phyloP scores from a whole-genome alignment of 345 rosid species.

The Eutrema yunnanense region DNA sequence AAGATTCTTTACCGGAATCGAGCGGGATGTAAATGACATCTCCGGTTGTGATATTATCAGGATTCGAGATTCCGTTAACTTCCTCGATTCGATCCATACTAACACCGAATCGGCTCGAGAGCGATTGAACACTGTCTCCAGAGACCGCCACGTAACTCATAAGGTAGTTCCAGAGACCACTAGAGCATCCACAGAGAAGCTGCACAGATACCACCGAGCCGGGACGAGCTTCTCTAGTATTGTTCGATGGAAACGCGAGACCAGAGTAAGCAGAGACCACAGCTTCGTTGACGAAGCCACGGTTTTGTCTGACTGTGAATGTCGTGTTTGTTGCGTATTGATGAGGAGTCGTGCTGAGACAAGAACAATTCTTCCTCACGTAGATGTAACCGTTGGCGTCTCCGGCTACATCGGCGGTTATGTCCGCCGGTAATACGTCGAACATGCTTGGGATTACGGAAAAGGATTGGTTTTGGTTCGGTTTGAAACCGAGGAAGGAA shows the following conservation, averaged over 20 bases:
- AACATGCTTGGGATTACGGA: constrained; percentile 85
- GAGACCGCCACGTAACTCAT: constrained; percentile 79
- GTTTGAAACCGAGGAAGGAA: constrained; percentile 79
- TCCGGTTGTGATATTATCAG: constrained; percentile 76
- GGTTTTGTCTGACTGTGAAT: constrained; percentile 58
- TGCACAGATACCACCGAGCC: constrained; percentile 73
- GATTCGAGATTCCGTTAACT: constrained; percentile 65
- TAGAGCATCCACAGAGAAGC: constrained; percentile 91
- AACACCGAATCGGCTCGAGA: constrained; percentile 86
- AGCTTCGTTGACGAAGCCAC: constrained; percentile 51
- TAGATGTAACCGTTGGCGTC: constrained; percentile 44
- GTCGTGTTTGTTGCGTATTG: constrained; percentile 72
- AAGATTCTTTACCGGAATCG: constrained; percentile 60
- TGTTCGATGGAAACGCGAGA: constrained; percentile 58
- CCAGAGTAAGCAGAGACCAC: constrained; percentile 69
- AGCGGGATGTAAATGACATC: constrained; percentile 70
- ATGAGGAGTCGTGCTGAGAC: constrained; percentile 48
- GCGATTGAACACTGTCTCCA: constrained; percentile 74
- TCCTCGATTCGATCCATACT: constrained; percentile 84
- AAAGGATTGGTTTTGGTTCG: constrained; percentile 51
- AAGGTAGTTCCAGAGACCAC: constrained; percentile 91
- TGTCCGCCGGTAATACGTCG: constrained; percentile 60
- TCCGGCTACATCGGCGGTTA: constrained; percentile 44
- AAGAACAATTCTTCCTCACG: constrained; percentile 85
- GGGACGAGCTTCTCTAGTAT: constrained; percentile 42